Evolutionary conservation across 805 yeast species (phyloP).

Genomic region (Lipomyces sp.): DNA sequence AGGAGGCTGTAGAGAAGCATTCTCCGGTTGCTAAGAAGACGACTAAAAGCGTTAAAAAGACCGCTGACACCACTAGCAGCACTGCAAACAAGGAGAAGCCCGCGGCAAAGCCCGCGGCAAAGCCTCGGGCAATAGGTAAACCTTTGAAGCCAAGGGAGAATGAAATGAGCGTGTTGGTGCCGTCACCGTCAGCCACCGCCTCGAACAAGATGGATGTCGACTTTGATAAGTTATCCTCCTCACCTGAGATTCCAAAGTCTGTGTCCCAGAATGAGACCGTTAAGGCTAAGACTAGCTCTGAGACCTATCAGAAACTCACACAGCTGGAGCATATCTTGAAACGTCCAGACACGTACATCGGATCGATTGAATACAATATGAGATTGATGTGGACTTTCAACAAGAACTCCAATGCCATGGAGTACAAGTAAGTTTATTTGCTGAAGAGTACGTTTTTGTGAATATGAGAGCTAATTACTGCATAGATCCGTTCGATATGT

Average conservation of each 20-base stretch:
- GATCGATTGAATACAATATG: constrained; percentile 84
- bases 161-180: constrained; percentile 8
- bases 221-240: constrained; percentile 10
- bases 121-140: constrained; percentile 12
- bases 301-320: constrained; percentile 89
- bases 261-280: constrained; percentile 14
- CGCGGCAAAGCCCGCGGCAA: constrained; percentile 15
- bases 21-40: constrained; percentile 16
- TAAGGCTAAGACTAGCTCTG: constrained; percentile 54
- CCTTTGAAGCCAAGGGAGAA: constrained; percentile 24
- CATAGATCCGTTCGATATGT: constrained; percentile 73
- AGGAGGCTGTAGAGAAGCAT: constrained; percentile 20
- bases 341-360: constrained; percentile 97
- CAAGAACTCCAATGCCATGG: constrained; percentile 64
- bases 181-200: constrained; percentile 18
- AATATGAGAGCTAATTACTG: constrained; percentile 12
- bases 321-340: constrained; percentile 95
- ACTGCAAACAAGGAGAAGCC: constrained; percentile 19
- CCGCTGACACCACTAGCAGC: constrained; percentile 24
- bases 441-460: not conserved
- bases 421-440: constrained; percentile 38
- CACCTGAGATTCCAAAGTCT: constrained; percentile 22
- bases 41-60: constrained; percentile 27
- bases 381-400: constrained; percentile 86
- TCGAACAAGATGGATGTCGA: constrained; percentile 13